phyloP scores from a whole-genome alignment of 768 basidiomycete species.

The Thelephora ganbajun region DNA sequence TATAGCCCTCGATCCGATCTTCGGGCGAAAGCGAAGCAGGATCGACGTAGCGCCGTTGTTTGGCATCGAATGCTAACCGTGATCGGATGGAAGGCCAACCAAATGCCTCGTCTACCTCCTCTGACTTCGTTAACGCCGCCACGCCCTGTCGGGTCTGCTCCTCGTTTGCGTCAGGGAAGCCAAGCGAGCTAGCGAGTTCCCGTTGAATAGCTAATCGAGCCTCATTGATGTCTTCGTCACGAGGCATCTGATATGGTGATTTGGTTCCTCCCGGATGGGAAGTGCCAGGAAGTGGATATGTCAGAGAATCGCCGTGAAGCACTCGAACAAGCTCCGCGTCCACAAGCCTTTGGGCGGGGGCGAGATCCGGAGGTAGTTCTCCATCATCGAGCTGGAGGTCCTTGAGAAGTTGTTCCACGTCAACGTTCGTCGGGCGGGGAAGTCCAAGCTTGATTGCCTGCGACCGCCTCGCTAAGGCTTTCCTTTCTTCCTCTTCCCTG shows the following conservation, averaged over 20 bases:
- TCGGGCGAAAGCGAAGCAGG: constrained; percentile 31
- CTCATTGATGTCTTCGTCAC: constrained; percentile 54
- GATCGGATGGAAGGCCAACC: constrained; percentile 66
- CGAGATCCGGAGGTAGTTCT: constrained; percentile 25
- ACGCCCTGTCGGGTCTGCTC: constrained; percentile 72
- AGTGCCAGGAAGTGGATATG: constrained; percentile 82
- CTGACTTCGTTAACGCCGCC: constrained; percentile 44
- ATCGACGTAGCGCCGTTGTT: constrained; percentile 52
- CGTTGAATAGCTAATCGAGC: constrained; percentile 64
- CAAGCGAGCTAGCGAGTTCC: constrained; percentile 70
- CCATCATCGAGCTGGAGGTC: constrained; percentile 40
- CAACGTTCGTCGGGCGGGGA: constrained; percentile 78
- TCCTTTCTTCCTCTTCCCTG: constrained; percentile 65
- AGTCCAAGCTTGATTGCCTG: constrained; percentile 68
- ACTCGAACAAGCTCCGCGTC: constrained; percentile 67
- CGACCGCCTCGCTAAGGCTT: constrained; percentile 70
- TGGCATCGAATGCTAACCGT: constrained; percentile 48
- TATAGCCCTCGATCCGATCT: constrained; percentile 40
- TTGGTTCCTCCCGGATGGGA: constrained; percentile 55
- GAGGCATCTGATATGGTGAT: constrained; percentile 36
- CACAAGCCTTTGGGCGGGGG: constrained; percentile 47
- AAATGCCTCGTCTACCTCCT: constrained; percentile 39
- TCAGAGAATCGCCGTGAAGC: constrained; percentile 78
- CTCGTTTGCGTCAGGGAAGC: constrained; percentile 72
- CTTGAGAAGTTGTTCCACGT: constrained; percentile 48